phyloP scores from a whole-genome alignment of 2,329 filamentous ascomycete species.

The Emergomyces pasteurianus region DNA sequence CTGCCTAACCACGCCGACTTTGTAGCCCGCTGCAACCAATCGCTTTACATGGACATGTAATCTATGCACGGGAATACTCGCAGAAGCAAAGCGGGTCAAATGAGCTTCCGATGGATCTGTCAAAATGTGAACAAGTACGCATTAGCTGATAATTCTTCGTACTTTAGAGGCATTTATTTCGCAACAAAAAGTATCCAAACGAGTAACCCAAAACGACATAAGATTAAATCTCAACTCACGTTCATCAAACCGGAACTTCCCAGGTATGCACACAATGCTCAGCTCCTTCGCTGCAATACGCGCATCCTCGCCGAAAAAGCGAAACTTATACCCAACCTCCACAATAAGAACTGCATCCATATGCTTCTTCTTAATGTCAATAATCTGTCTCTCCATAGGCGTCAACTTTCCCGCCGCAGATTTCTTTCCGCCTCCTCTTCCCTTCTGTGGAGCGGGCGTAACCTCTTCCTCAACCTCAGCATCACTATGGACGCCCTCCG shows the following conservation, averaged over 20 bases:
- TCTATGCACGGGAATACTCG: conserved; percentile 86
- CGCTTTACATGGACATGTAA: conserved; percentile 89
- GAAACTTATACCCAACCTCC: conserved; percentile 96
- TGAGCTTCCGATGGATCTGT: conserved; percentile 79
- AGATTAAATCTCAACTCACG: conserved; percentile 37
- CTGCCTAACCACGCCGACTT: conserved; percentile 90
- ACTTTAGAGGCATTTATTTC: conserved; percentile 1
- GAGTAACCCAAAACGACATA: not conserved
- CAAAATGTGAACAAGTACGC: conserved; percentile 11
- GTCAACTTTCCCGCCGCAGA: conserved; percentile 77
- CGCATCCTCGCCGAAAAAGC: conserved; percentile 93
- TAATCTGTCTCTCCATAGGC: conserved; percentile 83
- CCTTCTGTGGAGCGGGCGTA: conserved; percentile 32
- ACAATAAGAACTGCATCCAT: conserved; percentile 82
- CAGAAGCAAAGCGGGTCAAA: conserved; percentile 81
- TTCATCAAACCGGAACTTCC: conserved; percentile 89
- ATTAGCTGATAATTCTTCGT: not conserved
- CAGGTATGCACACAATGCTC: conserved; percentile 91
- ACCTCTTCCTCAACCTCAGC: conserved; percentile 48
- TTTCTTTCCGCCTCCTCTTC: conserved; percentile 44
- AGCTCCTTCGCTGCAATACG: conserved; percentile 78
- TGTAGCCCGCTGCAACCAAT: conserved; percentile 82
- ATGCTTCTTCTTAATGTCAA: conserved; percentile 87
- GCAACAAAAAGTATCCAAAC: conserved; percentile 4
- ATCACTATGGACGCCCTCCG: conserved; percentile 47